These are phyloP conservation scores for Polytolypa hystricis DNA, from an alignment of 2,329 filamentous ascomycete species.

Conservation along the genomic window DNA sequence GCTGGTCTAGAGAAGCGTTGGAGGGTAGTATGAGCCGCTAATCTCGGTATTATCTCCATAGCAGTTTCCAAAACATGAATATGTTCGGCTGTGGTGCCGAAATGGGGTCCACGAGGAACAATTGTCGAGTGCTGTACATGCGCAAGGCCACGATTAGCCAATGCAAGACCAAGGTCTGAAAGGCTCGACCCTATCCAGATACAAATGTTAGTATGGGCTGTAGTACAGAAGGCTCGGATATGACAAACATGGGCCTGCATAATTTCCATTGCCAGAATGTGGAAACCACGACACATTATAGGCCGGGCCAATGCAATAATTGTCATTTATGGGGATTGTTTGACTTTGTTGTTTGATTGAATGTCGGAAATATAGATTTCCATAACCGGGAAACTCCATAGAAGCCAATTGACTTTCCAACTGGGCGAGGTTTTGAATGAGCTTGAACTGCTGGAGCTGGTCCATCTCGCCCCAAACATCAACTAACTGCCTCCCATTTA, in stretches of 20 bases:
- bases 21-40: background rate
- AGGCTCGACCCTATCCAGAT: no score
- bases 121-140: background rate
- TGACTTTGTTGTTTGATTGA: no score
- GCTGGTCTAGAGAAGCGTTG: conserved; percentile 8
- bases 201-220: no score
- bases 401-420: background rate
- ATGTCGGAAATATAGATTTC: conserved; percentile 3
- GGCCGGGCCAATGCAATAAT: no score
- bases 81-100: background rate
- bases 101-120: background rate
- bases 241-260: no score
- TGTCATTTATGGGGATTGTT: no score
- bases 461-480: background rate
- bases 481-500: conserved; percentile 11
- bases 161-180: background rate
- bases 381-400: background rate
- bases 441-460: background rate
- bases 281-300: no score
- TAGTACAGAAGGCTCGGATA: no score
- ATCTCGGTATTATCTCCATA: background rate
- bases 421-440: background rate
- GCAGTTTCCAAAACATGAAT: background rate
- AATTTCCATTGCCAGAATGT: no score
- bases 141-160: background rate